Evolutionary conservation across 2,329 filamentous ascomycete species (phyloP), one percentile per base, ranked within the genome.

Genomic region (Beauveria sp.): DNA sequence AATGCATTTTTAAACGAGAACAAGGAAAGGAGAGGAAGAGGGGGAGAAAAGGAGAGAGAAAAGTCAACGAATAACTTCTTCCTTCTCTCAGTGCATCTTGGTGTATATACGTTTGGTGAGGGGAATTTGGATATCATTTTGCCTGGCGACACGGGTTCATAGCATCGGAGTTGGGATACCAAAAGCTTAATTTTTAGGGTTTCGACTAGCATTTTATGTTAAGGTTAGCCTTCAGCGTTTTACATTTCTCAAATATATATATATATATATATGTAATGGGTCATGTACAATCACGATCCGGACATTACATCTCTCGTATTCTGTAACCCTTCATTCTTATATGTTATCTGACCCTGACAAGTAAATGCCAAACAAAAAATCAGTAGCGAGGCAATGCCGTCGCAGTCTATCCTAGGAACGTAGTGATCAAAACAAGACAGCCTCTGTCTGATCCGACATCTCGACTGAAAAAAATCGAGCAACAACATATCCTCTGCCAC

Each of bases 341-440:
- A 50, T 49, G 42, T 45, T 55, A 42, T 7, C 5, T 61, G 51
- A 61, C 43, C 30, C 34, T 28, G 51, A 61, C 30, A 61, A 45
- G 8, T 12, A 43, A 12, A 12, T 30, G 43, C 16, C 51, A 42
- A 16, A 43, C n/a, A n/a, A n/a, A 43, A 43, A 55, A 49, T 60
- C 20, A 49, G 50, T 60, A n/a, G 24, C 49, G 58, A 43, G 20
- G 26, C 49, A 22, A 45, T 24, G 42, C 26, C 47, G 18, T 53
- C 40, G 58, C 28, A 40, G 20, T 54, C 20, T 59, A 60, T 61
- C 51, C 51, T 56, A 55, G 43, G 43, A 61, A 61, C 42, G 20
- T 40, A 40, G 24, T 43, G 28, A n/a, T 34, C 20, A 43, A 38
- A 34, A 43, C 43, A 30, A 30, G 51, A 49, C 42, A 55, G 6